Base-by-base conservation (phyloP, 306 rosid genomes). In the Vachellia collinsii region DNA sequence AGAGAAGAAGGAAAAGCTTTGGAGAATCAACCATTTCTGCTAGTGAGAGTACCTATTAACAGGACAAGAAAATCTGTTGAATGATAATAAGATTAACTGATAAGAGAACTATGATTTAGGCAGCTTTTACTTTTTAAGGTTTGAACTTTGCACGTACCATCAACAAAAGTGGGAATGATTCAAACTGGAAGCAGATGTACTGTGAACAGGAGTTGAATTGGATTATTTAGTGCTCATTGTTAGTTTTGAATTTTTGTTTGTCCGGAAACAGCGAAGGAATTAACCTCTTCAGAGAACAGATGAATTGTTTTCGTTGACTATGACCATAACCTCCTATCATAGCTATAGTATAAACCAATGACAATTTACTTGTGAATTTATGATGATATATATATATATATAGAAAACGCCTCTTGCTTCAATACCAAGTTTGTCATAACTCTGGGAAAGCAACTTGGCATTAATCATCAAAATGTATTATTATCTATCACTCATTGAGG, bases 1-100 rank as follows among this genome's bases (percentile, higher is more conserved):
- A 86, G 61, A 89, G 80, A 38, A 75, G 56, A 25, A 80, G 58
- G 73, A 72, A 23, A 16, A 6, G 11, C 64, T 34, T 67, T 1
- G 71, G 77, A 72, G 84, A 76, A 23, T 7, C 51, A 69, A 3
- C 69, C 85, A 77, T 71, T 11, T 77, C 53, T 78, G 80, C 72
- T 67, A 29, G 34, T 29, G 34, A 29, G 34, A 29, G 34, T 0
- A 29, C 34, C 34, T 29, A 1, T 8, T 41, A 11, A 38, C 51
- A 39, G 29, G 8, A 10, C 16, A 10, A 19, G 25, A n/a, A 42
- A 38, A 17, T 43, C 17, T 12, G 39, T 7, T 72, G 29, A 12
- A 39, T 72, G 56, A 11, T 46, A 29, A 59, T 50, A 58, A 58
- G 65, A 48, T 25, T 4, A 29, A 5, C 12, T 8, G 58, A 34